These are phyloP conservation scores for Botrytis hyacinthi DNA, from an alignment of 2,329 filamentous ascomycete genomes.

Conservation along the genomic window DNA sequence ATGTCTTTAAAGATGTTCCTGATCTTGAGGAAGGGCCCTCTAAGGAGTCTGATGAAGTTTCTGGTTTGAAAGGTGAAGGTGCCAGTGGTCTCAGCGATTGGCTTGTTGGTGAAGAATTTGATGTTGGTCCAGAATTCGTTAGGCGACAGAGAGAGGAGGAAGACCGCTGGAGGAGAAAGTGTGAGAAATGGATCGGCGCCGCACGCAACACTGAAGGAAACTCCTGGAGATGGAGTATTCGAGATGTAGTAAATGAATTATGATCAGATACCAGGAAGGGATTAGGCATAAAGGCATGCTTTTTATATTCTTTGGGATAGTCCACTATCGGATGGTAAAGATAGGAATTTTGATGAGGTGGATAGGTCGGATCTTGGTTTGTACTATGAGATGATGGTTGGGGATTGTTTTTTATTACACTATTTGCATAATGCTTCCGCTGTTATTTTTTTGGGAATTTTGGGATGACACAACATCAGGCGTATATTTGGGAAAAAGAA, in stretches of 20 bases:
- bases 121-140: constrained; percentile 93
- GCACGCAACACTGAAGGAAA: constrained; percentile 50
- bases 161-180: constrained; percentile 83
- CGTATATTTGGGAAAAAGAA: constrained; percentile 12
- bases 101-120: constrained; percentile 93
- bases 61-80: constrained; percentile 54
- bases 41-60: constrained; percentile 44
- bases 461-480: background rate
- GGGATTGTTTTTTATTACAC: background rate
- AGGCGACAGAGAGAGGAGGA: constrained; percentile 87
- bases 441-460: constrained; percentile 7
- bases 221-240: constrained; percentile 76
- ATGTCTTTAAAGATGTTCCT: constrained; percentile 92
- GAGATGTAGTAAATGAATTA: constrained; percentile 50
- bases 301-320: constrained; percentile 23
- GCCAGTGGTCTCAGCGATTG: constrained; percentile 59
- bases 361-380: constrained; percentile 17
- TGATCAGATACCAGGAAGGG: constrained; percentile 16
- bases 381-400: constrained; percentile 20
- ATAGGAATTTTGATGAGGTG: background rate
- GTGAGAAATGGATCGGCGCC: constrained; percentile 75
- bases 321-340: constrained; percentile 14
- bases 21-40: constrained; percentile 69
- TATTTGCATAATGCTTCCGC: constrained; percentile 18
- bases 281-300: constrained; percentile 6